These are phyloP conservation scores for Citrus hindsii DNA, from an alignment of 345 rosid species.

Conservation along the genomic window DNA sequence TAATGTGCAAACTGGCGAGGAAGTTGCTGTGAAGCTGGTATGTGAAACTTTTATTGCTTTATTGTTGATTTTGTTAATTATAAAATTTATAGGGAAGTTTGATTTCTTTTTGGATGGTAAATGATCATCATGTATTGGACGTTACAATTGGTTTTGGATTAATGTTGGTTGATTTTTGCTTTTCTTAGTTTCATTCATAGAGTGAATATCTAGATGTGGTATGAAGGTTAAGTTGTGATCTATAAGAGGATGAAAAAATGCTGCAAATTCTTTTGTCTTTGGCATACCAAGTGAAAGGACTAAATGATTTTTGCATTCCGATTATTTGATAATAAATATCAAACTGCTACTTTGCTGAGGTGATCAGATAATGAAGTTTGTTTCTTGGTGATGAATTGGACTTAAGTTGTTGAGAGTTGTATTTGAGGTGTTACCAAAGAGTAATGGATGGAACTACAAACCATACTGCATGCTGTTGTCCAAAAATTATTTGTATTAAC, in stretches of 20 bases:
- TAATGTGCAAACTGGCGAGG: constrained; percentile 83
- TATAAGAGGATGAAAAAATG: background rate
- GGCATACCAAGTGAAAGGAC: background rate
- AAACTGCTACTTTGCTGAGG: background rate
- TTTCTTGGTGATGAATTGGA: background rate
- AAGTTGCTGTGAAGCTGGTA: constrained; percentile 92
- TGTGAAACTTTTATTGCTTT: constrained; percentile 2
- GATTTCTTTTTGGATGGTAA: background rate
- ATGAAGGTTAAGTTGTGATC: background rate
- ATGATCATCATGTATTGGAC: background rate
- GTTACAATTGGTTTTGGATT: background rate
- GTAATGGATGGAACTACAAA: background rate
- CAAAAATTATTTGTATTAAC: background rate
- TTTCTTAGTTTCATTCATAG: background rate
- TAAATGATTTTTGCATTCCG: background rate
- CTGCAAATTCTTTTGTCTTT: background rate
- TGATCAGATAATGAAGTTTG: background rate
- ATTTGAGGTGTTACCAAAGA: background rate
- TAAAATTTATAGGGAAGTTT: background rate
- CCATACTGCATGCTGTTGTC: background rate
- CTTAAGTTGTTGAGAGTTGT: background rate
- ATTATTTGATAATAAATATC: background rate
- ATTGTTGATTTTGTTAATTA: background rate
- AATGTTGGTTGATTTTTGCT: background rate
- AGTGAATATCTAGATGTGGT: background rate